phyloP scores from a whole-genome alignment of 2,329 filamentous ascomycete genomes.

The Sporothrix pallida region DNA sequence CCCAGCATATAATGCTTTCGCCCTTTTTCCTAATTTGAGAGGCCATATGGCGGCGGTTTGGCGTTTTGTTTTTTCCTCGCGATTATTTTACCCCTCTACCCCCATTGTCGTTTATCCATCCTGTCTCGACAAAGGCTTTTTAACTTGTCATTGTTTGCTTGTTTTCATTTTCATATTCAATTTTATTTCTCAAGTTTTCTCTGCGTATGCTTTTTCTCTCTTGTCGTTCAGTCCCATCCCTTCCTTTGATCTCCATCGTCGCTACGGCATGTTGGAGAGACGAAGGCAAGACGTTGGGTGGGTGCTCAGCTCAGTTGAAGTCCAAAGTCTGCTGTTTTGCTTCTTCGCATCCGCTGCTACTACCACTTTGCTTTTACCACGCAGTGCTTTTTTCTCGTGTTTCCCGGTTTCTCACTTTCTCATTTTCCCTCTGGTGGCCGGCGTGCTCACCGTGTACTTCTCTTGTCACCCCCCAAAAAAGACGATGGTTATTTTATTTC shows the following conservation, averaged over 20 bases:
- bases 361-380: too few species aligned
- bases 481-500: too few species aligned
- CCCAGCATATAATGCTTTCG: constrained; percentile 63
- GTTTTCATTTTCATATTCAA: neutral
- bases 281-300: too few species aligned
- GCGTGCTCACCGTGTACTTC: too few species aligned
- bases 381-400: too few species aligned
- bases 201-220: neutral
- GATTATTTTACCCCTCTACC: neutral
- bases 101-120: constrained; percentile 4
- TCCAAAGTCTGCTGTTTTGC: too few species aligned
- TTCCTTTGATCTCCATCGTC: neutral
- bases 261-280: too few species aligned
- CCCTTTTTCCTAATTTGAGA: constrained; percentile 34
- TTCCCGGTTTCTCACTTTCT: too few species aligned
- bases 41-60: constrained; percentile 34
- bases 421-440: too few species aligned
- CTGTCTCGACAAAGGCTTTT: neutral
- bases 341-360: too few species aligned
- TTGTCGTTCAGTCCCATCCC: neutral
- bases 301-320: too few species aligned
- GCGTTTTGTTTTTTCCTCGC: constrained; percentile 28
- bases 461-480: too few species aligned
- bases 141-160: neutral
- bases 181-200: neutral